phyloP scores from a whole-genome alignment of 176 grass and related monocot species.

The Aegilops longissima region DNA sequence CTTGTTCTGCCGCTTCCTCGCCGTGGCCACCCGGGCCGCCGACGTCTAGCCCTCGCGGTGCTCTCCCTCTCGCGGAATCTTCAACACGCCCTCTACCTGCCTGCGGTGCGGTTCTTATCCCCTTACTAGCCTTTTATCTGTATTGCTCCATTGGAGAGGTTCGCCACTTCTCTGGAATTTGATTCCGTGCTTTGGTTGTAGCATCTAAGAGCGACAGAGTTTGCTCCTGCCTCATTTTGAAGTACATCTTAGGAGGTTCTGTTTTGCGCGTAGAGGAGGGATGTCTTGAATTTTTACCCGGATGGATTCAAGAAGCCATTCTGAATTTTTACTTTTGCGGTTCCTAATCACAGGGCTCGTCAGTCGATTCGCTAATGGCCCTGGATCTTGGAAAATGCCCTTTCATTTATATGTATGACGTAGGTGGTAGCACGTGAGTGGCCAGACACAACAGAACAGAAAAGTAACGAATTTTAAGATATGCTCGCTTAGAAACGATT shows the following conservation, averaged over 20 bases:
- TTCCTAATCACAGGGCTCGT: neutral
- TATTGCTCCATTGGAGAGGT: neutral
- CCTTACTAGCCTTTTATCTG: too few species aligned
- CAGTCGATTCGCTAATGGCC: neutral
- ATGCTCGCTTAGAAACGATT: neutral
- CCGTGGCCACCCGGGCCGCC: neutral
- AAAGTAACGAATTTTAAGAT: neutral
- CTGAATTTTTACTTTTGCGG: conserved; percentile 2
- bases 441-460: neutral
- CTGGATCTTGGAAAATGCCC: neutral
- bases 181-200: neutral
- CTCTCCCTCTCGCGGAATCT: neutral
- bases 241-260: neutral
- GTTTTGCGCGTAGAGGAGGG: neutral
- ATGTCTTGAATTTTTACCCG: neutral
- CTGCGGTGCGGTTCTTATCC: neutral
- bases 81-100: neutral
- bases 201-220: too few species aligned
- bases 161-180: neutral
- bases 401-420: neutral
- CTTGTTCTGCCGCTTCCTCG: neutral
- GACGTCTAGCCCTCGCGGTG: neutral
- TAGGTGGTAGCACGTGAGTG: neutral
- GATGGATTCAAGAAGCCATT: neutral
- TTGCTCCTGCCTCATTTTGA: neutral